Percentiles rank a stretch among this genome's conserved stretches.
These are phyloP conservation scores for Pyrrhoderma noxium DNA, from an alignment of 1,284 basidiomycete genomes.

Conservation along the genomic window DNA sequence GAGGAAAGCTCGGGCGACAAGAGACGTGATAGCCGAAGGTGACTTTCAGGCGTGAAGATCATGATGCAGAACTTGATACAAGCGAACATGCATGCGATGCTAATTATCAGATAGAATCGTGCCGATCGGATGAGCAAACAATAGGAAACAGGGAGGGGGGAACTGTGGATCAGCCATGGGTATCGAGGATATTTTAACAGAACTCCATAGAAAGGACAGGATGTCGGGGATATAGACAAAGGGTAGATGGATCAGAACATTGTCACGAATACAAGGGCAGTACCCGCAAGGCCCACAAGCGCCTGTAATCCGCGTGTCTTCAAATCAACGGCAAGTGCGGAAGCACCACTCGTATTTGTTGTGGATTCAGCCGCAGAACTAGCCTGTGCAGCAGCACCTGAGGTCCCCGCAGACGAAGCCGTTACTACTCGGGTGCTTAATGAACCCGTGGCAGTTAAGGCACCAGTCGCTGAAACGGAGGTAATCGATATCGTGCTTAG, in stretches of 20 bases:
- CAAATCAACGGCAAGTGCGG: conserved; percentile 4
- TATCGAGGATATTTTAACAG: neutral
- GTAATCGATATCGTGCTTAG: conserved; percentile 31
- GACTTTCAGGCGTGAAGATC: no score
- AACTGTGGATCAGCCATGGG: neutral
- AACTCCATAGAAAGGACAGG: neutral
- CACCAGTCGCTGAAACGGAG: conserved; percentile 39
- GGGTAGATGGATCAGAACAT: conserved; percentile 2
- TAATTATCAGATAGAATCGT: no score
- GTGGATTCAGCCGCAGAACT: neutral
- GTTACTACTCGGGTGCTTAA: conserved; percentile 1
- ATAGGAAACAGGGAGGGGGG: neutral
- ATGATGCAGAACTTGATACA: no score
- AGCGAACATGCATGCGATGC: no score
- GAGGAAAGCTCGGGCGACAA: no score
- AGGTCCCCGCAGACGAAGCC: neutral
- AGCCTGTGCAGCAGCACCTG: neutral
- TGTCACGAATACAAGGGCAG: conserved; percentile 12
- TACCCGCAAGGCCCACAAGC: conserved; percentile 7
- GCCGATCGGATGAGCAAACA: neutral
- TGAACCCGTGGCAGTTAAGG: conserved; percentile 25
- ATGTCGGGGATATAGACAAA: neutral
- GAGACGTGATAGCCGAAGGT: no score
- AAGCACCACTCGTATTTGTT: conserved; percentile 8
- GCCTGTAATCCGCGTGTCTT: conserved; percentile 14